These are phyloP conservation scores for Kluyveromyces marxianus DNA, from an alignment of 1,139 yeast genomes.

Conservation along the genomic window DNA sequence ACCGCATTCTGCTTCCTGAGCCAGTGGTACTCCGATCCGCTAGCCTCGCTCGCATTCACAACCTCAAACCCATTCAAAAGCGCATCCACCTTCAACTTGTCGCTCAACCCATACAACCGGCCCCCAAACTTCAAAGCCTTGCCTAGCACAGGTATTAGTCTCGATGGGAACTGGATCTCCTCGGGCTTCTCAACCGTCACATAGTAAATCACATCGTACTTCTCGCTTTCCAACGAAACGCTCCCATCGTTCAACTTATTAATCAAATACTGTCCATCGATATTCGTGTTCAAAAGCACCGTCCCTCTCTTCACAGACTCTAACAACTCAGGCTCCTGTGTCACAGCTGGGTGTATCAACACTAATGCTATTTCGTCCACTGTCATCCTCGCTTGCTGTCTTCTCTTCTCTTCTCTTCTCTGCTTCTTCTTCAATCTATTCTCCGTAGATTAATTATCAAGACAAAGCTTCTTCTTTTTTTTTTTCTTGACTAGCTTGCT, in stretches of 20 bases:
- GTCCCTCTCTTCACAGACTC: conserved; percentile 34
- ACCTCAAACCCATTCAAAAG: conserved; percentile 27
- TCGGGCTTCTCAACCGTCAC: conserved; percentile 47
- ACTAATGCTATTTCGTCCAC: conserved; percentile 36
- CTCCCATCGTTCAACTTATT: conserved; percentile 59
- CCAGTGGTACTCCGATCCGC: conserved; percentile 22
- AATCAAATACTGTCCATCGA: conserved; percentile 37
- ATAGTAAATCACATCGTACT: conserved; percentile 47
- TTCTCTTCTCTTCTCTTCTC: not conserved
- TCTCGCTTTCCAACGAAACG: conserved; percentile 38
- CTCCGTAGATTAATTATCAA: too few relatives aligned
- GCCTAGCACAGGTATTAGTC: conserved; percentile 20
- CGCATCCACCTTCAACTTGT: conserved; percentile 27
- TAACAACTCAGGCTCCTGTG: conserved; percentile 49
- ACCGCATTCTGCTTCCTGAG: conserved; percentile 14
- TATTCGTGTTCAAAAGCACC: conserved; percentile 17
- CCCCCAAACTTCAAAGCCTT: conserved; percentile 21
- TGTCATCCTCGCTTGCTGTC: conserved; percentile 8
- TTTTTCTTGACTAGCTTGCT: too few relatives aligned
- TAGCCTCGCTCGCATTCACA: conserved; percentile 4
- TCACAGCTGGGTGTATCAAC: conserved; percentile 66
- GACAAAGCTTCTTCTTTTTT: too few relatives aligned
- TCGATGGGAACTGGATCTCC: conserved; percentile 24
- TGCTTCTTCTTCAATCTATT: not conserved
- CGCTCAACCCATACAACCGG: conserved; percentile 24